Conservation (phyloP, 768 basidiomycete genomes). For the Hericium erinaceus region DNA sequence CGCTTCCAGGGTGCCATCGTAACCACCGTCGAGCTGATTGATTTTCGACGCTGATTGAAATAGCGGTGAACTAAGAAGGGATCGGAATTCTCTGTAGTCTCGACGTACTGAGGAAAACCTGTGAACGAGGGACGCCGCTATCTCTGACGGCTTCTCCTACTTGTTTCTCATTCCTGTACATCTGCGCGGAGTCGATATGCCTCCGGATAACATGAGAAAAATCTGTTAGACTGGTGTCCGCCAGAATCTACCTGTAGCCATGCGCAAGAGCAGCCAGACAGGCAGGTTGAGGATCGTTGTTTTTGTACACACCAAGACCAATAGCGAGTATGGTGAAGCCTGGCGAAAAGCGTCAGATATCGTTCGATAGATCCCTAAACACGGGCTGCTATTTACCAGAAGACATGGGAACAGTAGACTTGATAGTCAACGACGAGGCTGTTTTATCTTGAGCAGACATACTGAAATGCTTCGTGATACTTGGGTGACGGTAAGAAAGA, state of each 20-base stretch:
- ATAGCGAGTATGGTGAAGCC: conserved; percentile 55
- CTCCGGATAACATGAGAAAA: conserved; percentile 23
- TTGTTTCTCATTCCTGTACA: conserved; percentile 54
- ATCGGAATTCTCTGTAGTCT: not conserved
- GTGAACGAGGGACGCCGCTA: conserved; percentile 44
- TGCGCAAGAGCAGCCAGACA: conserved; percentile 45
- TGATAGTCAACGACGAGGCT: conserved; percentile 18
- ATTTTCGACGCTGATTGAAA: conserved; percentile 11
- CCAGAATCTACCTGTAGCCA: conserved; percentile 19
- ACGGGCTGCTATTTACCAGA: not conserved
- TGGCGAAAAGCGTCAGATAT: conserved; percentile 9
- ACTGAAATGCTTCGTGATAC: too few species aligned
- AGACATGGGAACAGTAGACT: conserved; percentile 15
- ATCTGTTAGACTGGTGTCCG: conserved; percentile 46
- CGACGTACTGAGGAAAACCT: conserved; percentile 62
- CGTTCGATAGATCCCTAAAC: too few species aligned
- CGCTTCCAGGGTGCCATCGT: not conserved
- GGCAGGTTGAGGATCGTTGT: conserved; percentile 44
- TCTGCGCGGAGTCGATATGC: conserved; percentile 67
- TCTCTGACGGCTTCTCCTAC: conserved; percentile 53
- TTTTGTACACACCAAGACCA: conserved; percentile 65
- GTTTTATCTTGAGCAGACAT: too few species aligned
- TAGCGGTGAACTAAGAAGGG: too few species aligned
- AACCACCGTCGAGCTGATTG: conserved; percentile 5
- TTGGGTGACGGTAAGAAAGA: too few species aligned